phyloP scores from a whole-genome alignment of 1,284 basidiomycete species.

The Austroboletus niveus region DNA sequence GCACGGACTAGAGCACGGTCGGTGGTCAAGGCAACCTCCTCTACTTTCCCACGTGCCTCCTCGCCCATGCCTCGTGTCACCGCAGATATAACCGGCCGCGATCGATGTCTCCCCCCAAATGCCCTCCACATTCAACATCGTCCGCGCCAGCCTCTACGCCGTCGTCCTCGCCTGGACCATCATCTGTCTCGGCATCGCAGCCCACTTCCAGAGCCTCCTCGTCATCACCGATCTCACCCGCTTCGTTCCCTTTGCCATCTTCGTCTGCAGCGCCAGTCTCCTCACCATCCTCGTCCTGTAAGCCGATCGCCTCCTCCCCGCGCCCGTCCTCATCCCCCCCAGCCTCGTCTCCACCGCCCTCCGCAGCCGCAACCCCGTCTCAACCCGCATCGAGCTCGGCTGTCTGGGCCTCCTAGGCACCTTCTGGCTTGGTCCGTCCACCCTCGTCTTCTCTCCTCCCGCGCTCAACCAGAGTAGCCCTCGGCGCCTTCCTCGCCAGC shows the following conservation, averaged over 20 bases:
- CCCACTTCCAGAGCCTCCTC: constrained; percentile 67
- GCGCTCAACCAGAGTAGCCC: constrained; percentile 44
- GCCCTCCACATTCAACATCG: constrained; percentile 61
- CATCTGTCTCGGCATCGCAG: constrained; percentile 73
- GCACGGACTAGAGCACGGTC: constrained; percentile 30
- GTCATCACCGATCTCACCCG: constrained; percentile 76
- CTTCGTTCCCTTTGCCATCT: constrained; percentile 81
- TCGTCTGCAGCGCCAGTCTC: constrained; percentile 67
- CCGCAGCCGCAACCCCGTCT: constrained; percentile 67
- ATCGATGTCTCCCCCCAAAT: constrained; percentile 34
- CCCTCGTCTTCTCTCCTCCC: constrained; percentile 4
- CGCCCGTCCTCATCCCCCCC: constrained; percentile 9
- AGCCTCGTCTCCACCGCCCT: constrained; percentile 65
- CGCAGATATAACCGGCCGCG: constrained; percentile 15
- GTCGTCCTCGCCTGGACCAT: constrained; percentile 67
- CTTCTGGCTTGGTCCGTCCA: constrained; percentile 69
- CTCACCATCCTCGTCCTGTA: constrained; percentile 66
- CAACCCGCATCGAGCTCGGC: constrained; percentile 72
- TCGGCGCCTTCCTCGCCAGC: constrained; percentile 67
- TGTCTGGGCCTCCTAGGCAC: constrained; percentile 69
- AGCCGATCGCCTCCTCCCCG: constrained; percentile 24
- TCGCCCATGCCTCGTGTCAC: constrained; percentile 31
- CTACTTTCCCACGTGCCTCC: background rate
- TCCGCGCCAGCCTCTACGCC: constrained; percentile 62
- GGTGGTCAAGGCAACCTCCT: constrained; percentile 69